A percentile compares a stretch with the other conserved stretches of the same genome.
Evolutionary conservation across 768 basidiomycete genomes (phyloP).

Genomic region (Glaciozyma martinii): DNA sequence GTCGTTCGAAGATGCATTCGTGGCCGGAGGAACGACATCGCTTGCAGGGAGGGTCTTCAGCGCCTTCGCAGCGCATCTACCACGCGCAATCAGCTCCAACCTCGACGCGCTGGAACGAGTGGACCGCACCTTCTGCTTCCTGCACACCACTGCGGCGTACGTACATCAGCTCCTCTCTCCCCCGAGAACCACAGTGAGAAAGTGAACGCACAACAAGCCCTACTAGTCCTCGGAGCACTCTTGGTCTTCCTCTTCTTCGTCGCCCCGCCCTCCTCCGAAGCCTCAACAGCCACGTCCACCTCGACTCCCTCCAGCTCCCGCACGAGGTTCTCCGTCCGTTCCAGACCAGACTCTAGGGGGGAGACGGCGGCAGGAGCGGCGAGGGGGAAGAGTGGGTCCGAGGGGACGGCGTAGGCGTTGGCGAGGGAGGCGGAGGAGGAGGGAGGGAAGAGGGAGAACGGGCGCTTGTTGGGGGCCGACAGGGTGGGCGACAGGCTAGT

Average conservation of each 20-base stretch:
- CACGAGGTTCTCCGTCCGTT: no score
- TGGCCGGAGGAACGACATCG: not conserved
- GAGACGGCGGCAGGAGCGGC: no score
- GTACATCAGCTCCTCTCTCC: not conserved
- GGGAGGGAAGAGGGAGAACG: no score
- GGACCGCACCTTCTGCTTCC: slow-evolving; percentile 1
- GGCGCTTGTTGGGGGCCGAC: no score
- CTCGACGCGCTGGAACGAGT: not conserved
- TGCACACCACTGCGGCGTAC: not conserved
- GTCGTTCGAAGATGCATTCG: not conserved
- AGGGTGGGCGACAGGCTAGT: no score
- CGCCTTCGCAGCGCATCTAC: not conserved
- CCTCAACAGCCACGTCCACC: not conserved
- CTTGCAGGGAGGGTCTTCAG: not conserved
- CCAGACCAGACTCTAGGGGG: no score
- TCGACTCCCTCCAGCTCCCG: not conserved
- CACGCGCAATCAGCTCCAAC: not conserved
- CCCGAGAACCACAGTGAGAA: not conserved
- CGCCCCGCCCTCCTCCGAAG: not conserved
- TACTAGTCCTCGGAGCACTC: not conserved
- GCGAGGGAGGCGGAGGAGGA: no score
- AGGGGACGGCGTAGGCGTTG: no score
- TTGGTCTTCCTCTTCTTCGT: not conserved
- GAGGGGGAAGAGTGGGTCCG: no score
- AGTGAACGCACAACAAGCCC: not conserved